Conservation (phyloP, 306 rosid species). For the Cotoneaster glaucophyllus region DNA sequence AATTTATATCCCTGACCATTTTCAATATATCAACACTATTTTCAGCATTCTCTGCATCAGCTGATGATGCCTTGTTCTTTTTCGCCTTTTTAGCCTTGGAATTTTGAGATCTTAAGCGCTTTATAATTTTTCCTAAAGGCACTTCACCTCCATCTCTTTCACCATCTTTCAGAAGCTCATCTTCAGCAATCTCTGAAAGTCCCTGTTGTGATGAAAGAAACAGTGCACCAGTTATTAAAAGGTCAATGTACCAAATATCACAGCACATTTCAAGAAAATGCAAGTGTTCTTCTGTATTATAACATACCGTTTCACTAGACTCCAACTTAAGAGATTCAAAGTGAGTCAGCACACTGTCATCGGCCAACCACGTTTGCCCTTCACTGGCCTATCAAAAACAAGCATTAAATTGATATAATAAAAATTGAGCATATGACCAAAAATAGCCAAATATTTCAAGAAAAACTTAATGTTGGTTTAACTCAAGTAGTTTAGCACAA, state of each 20-base stretch:
- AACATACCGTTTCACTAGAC: constrained; percentile 46
- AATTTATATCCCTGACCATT: constrained; percentile 66
- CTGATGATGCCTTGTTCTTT: constrained; percentile 39
- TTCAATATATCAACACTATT: constrained; percentile 57
- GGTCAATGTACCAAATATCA: constrained; percentile 12
- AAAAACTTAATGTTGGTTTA: background rate
- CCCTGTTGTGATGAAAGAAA: constrained; percentile 36
- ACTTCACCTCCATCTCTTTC: constrained; percentile 60
- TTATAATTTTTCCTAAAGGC: constrained; percentile 69
- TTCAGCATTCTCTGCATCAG: constrained; percentile 43
- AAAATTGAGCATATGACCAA: background rate
- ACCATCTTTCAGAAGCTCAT: constrained; percentile 46
- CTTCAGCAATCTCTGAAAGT: constrained; percentile 39
- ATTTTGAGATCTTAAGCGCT: constrained; percentile 56
- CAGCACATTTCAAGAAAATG: background rate
- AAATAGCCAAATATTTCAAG: background rate
- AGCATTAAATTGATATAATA: constrained; percentile 2
- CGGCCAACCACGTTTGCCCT: constrained; percentile 72
- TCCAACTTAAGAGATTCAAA: constrained; percentile 85
- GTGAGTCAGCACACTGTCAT: constrained; percentile 59
- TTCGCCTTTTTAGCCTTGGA: constrained; percentile 52
- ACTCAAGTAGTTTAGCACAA: background rate
- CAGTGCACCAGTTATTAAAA: constrained; percentile 15
- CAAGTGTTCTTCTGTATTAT: constrained; percentile 1
- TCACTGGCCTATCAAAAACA: constrained; percentile 45